Evolutionary conservation across 352 stramenopile species (phyloP), one percentile per base, ranked within the genome.

Genomic region (Phytophthora lateralis): DNA sequence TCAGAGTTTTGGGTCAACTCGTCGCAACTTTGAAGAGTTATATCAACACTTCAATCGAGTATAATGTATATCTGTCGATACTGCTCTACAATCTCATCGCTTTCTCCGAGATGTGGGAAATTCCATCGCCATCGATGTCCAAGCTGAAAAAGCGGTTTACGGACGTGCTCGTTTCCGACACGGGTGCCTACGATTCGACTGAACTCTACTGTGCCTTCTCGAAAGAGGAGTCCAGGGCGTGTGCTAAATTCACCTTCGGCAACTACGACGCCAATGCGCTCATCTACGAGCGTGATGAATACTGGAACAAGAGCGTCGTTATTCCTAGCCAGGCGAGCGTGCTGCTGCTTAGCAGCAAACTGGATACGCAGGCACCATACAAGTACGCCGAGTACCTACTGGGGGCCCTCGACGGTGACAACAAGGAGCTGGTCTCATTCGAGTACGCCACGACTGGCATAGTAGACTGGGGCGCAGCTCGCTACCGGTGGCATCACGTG

Each of bases 141-240:
- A 26, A 27, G 3, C 52, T 79, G 41, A 20, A 38, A 0, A 21
- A 35, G 14, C 45, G 55, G 0, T 79, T 69, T 48, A 59, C 37
- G n/a, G 41, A 62, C 24, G 29, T 51, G n/a, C 48, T 12, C 5
- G 60, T 69, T 2, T 47, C 35, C 17, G 66, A 34, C 32, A 49
- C 47, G 6, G 55, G 43, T 6, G 48, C 45, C 6, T 58, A 61
- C 18, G 29, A n/a, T 7, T 21, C 37, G 3, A 54, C 74, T 15
- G 45, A 63, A 18, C 54, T 55, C 10, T 89, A 85, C 60, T 89
- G 79, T 35, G 63, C 67, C 30, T 80, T 76, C 53, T 63, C 66
- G 8, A 75, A 79, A 51, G 68, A 80, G 0, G 46, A 63, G 1
- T 75, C 66, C 29, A 9, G 46, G 10, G 32, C 62, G 14, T 82